Evolutionary conservation across 257 asterid genomes (phyloP).

Genomic region (Plantago elongata): DNA sequence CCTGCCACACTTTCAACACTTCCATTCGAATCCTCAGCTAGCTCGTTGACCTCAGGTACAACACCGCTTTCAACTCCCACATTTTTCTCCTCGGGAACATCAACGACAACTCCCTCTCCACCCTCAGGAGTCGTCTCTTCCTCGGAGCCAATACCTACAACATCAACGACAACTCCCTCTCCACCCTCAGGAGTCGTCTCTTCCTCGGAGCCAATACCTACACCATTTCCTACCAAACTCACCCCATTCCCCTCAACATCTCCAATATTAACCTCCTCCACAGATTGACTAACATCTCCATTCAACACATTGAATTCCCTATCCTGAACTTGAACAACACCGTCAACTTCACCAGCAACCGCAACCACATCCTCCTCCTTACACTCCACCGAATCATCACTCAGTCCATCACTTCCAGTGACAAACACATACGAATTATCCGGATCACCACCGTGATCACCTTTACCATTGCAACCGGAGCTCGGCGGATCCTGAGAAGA

Average conservation of each 20-base stretch:
- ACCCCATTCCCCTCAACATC: conserved; percentile 10
- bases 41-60: not conserved
- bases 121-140: too few relatives aligned
- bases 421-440: conserved; percentile 51
- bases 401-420: conserved; percentile 26
- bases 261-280: conserved; percentile 16
- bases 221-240: conserved; percentile 8
- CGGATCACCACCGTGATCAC: conserved; percentile 27
- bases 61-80: not conserved
- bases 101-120: conserved; percentile 17
- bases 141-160: conserved; percentile 3
- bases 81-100: not conserved
- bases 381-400: conserved; percentile 20
- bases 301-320: conserved; percentile 15
- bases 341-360: conserved; percentile 10
- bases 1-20: not conserved
- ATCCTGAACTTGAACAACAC: conserved; percentile 12
- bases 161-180: conserved; percentile 12
- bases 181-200: too few relatives aligned
- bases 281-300: conserved; percentile 8
- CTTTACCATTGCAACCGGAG: conserved; percentile 30
- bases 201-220: not conserved
- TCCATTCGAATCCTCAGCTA: conserved; percentile 2
- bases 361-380: conserved; percentile 18
- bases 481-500: conserved; percentile 34